Evolutionary conservation across 441 rosid species (phyloP).

Genomic region (Brassica hybrid): DNA sequence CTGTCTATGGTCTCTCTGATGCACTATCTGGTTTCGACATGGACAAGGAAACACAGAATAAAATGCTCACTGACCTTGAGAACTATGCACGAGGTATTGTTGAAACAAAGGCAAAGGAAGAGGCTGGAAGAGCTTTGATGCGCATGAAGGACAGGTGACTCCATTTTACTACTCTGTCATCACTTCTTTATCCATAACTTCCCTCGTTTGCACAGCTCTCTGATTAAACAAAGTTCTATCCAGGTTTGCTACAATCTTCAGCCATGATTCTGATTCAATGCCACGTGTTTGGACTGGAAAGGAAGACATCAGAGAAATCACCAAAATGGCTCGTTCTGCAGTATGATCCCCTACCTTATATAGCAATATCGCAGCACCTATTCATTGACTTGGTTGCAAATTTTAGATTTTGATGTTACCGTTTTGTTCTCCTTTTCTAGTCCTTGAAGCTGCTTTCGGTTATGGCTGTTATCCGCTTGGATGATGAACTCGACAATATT

Average conservation of each 20-base stretch:
- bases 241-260: constrained; percentile 90
- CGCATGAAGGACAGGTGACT: constrained; percentile 94
- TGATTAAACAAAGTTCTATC: constrained; percentile 30
- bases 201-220: constrained; percentile 21
- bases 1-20: constrained; percentile 66
- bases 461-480: constrained; percentile 87
- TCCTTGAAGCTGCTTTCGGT: constrained; percentile 90
- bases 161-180: constrained; percentile 24
- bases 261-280: constrained; percentile 98
- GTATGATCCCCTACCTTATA: constrained; percentile 55
- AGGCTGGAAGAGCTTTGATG: constrained; percentile 85
- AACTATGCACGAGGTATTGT: constrained; percentile 77
- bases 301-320: constrained; percentile 95
- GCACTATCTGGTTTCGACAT: constrained; percentile 84
- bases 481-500: constrained; percentile 71
- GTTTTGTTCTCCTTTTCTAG: constrained; percentile 47
- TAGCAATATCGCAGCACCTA: not conserved
- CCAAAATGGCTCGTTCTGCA: constrained; percentile 89
- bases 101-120: constrained; percentile 92
- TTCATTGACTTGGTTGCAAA: no score
- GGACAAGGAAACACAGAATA: constrained; percentile 65
- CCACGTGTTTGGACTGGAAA: constrained; percentile 99
- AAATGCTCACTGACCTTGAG: constrained; percentile 65
- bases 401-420: constrained; percentile 38
- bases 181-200: not conserved